Evolutionary conservation across 257 asterid species (phyloP).

Genomic region (Galeopsis tetrahit): DNA sequence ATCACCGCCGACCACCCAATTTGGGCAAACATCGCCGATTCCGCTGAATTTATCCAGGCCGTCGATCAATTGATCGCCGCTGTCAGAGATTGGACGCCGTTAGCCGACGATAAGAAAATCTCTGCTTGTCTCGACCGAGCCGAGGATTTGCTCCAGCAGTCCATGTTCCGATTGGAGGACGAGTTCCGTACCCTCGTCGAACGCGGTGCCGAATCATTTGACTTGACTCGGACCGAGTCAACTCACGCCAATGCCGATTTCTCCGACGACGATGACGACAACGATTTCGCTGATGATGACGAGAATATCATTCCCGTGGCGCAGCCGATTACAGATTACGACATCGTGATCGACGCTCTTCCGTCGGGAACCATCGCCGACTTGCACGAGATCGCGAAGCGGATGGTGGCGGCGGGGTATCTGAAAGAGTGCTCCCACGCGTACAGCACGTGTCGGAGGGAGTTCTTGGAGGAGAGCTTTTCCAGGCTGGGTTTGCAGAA

Average conservation of each 20-base stretch:
- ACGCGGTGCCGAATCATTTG: constrained; percentile 74
- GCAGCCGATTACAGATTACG: constrained; percentile 76
- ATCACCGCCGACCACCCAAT: constrained; percentile 59
- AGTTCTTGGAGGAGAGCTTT: constrained; percentile 90
- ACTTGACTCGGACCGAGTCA: constrained; percentile 48
- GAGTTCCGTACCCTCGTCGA: constrained; percentile 76
- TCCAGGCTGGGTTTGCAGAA: constrained; percentile 81
- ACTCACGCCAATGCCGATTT: constrained; percentile 40
- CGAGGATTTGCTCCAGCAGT: constrained; percentile 86
- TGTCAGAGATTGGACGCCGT: constrained; percentile 70
- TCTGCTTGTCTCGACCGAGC: constrained; percentile 84
- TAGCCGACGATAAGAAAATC: constrained; percentile 69
- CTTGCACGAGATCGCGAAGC: constrained; percentile 76
- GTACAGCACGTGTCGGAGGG: constrained; percentile 82
- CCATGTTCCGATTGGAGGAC: constrained; percentile 86
- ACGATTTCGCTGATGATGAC: constrained; percentile 49
- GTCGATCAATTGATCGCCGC: constrained; percentile 65
- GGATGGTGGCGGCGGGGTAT: constrained; percentile 97
- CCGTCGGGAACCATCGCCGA: constrained; percentile 79
- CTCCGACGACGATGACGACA: constrained; percentile 62
- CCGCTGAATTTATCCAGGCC: constrained; percentile 59
- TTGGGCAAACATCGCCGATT: constrained; percentile 68
- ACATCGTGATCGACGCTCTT: constrained; percentile 78
- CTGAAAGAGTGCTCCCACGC: constrained; percentile 87
- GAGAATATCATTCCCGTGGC: constrained; percentile 81